Conservation (phyloP, 495 filamentous ascomycete genomes). For the Alectoria sarmentosa region DNA sequence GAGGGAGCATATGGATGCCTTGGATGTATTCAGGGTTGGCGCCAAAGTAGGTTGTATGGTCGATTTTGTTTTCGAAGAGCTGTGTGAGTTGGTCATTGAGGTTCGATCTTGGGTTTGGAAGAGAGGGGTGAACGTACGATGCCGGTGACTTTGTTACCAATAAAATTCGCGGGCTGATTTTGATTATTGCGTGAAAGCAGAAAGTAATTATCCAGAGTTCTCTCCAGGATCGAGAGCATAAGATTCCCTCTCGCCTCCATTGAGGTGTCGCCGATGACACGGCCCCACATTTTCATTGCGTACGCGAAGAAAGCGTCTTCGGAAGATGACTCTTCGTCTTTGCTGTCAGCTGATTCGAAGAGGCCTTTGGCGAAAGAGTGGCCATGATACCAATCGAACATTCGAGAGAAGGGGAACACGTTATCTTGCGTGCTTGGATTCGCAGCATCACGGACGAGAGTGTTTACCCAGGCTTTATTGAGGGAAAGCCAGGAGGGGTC, state of each 20-base stretch:
- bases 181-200: constrained; percentile 61
- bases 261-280: constrained; percentile 60
- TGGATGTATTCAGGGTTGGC: constrained; percentile 74
- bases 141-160: constrained; percentile 79
- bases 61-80: constrained; percentile 94
- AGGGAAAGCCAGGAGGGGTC: constrained; percentile 66
- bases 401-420: constrained; percentile 78
- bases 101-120: not conserved
- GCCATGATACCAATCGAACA: constrained; percentile 91
- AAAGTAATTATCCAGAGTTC: constrained; percentile 73
- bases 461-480: constrained; percentile 77
- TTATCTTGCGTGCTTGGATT: constrained; percentile 66
- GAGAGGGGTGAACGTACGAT: constrained; percentile 46
- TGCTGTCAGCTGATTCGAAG: constrained; percentile 85
- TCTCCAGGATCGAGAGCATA: constrained; percentile 67
- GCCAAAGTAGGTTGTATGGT: constrained; percentile 94
- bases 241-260: constrained; percentile 85
- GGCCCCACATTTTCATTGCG: constrained; percentile 91
- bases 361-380: constrained; percentile 96
- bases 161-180: constrained; percentile 70
- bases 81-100: constrained; percentile 18
- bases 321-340: constrained; percentile 85
- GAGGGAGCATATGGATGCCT: constrained; percentile 94
- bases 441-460: constrained; percentile 66
- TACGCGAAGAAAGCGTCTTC: constrained; percentile 90